Conservation (phyloP, 805 yeast genomes). For the Kodamaea neixiangensis region DNA sequence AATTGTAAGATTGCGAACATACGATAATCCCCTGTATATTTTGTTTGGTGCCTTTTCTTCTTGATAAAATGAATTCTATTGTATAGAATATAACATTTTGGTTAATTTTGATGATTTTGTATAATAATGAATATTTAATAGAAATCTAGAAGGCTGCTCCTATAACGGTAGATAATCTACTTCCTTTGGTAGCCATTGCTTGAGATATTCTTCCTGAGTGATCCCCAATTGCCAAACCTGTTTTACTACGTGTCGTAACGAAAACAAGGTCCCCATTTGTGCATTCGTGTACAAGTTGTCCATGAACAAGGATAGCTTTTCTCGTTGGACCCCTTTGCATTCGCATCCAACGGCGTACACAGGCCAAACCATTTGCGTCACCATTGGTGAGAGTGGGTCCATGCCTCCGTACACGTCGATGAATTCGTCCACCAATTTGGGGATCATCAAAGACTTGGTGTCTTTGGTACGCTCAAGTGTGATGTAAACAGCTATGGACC, state of each 20-base stretch:
- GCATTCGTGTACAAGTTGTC: conserved; percentile 47
- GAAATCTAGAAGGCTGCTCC: conserved; percentile 1
- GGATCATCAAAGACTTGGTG: conserved; percentile 27
- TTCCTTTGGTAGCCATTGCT: conserved; percentile 51
- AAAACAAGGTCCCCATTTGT: conserved; percentile 55
- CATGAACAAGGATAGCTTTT: conserved; percentile 32
- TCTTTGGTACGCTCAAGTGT: conserved; percentile 29
- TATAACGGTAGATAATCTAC: conserved; percentile 40
- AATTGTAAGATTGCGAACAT: conserved; percentile 58
- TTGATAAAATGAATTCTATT: conserved; percentile 18
- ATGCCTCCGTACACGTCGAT: conserved; percentile 47
- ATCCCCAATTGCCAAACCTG: conserved; percentile 49
- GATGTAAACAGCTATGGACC: conserved; percentile 47
- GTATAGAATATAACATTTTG: conserved; percentile 20
- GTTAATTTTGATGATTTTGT: conserved; percentile 8
- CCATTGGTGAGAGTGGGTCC: conserved; percentile 47
- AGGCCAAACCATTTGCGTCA: conserved; percentile 68
- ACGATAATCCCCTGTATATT: conserved; percentile 8
- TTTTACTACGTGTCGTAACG: conserved; percentile 43
- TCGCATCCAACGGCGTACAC: conserved; percentile 51
- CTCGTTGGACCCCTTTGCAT: conserved; percentile 38
- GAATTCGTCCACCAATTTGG: conserved; percentile 45
- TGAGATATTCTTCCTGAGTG: conserved; percentile 46
- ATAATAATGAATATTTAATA: conserved; percentile 6
- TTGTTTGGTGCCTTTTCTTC: conserved; percentile 11